Conservation (phyloP, 2,329 filamentous ascomycete genomes). For the Niveomyces coronatus region DNA sequence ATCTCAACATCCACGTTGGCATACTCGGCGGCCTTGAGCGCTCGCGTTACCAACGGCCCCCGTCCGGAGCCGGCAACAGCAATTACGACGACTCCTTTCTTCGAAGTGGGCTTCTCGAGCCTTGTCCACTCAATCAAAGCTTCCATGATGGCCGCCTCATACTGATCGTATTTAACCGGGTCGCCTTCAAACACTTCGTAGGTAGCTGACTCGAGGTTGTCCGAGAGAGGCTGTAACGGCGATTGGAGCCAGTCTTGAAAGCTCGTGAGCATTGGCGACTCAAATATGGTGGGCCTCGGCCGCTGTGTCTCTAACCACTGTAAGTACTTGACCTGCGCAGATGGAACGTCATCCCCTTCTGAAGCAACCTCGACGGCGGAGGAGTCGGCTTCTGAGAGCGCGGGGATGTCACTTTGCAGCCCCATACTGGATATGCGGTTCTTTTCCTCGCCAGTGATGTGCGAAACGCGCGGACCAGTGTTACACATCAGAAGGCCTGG, state of each 20-base stretch:
- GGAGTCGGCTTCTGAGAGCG: conserved; percentile 58
- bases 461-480: conserved; percentile 38
- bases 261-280: conserved; percentile 41
- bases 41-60: conserved; percentile 82
- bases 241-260: conserved; percentile 94
- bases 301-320: conserved; percentile 77
- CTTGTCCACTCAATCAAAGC: conserved; percentile 72
- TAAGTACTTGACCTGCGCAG: conserved; percentile 63
- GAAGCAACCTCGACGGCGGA: conserved; percentile 14
- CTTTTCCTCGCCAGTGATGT: conserved; percentile 16
- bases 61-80: conserved; percentile 90
- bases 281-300: conserved; percentile 44
- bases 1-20: conserved; percentile 72
- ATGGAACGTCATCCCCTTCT: conserved; percentile 25
- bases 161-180: conserved; percentile 95
- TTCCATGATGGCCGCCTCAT: conserved; percentile 72
- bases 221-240: conserved; percentile 84
- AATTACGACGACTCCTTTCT: conserved; percentile 64
- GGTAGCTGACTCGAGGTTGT: conserved; percentile 93
- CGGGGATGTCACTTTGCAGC: conserved; percentile 48
- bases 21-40: conserved; percentile 65
- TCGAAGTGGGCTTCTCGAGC: conserved; percentile 61
- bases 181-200: conserved; percentile 99
- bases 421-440: background rate
- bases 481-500: conserved; percentile 57